These are phyloP conservation scores for Candida nemodendra DNA, from an alignment of 805 yeast genomes.

Conservation along the genomic window DNA sequence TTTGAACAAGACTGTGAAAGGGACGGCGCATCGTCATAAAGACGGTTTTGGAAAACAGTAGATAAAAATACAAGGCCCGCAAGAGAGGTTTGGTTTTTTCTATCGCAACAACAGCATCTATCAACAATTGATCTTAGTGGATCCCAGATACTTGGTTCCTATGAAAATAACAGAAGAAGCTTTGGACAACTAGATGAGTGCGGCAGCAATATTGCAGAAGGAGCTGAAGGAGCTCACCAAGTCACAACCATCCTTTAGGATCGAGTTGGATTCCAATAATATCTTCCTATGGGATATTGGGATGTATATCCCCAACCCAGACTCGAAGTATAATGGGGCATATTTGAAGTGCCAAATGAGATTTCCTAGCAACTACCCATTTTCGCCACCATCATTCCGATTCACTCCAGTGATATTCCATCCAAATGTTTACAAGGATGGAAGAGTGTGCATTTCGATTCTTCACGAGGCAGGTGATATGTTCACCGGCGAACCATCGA, in stretches of 20 bases:
- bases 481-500: slow-evolving; percentile 86
- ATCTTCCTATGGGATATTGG: slow-evolving; percentile 78
- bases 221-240: slow-evolving; percentile 32
- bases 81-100: too few species aligned
- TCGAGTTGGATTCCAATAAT: slow-evolving; percentile 50
- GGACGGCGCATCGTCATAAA: too few species aligned
- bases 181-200: slow-evolving; percentile 18
- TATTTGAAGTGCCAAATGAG: slow-evolving; percentile 92
- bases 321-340: slow-evolving; percentile 91
- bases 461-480: slow-evolving; percentile 90
- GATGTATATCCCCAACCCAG: slow-evolving; percentile 86
- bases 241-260: slow-evolving; percentile 33
- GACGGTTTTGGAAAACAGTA: too few species aligned
- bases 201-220: slow-evolving; percentile 36
- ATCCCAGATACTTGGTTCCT: too few species aligned
- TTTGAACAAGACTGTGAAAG: too few species aligned
- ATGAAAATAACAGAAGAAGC: too few species aligned
- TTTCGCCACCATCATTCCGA: slow-evolving; percentile 86
- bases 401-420: slow-evolving; percentile 93
- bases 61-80: too few species aligned
- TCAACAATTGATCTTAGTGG: too few species aligned
- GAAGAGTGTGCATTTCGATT: slow-evolving; percentile 88
- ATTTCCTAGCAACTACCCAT: slow-evolving; percentile 90
- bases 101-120: too few species aligned
- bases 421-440: slow-evolving; percentile 93